These are phyloP conservation scores for Eugenia klotzschiana DNA, from an alignment of 441 rosid species.

Conservation along the genomic window DNA sequence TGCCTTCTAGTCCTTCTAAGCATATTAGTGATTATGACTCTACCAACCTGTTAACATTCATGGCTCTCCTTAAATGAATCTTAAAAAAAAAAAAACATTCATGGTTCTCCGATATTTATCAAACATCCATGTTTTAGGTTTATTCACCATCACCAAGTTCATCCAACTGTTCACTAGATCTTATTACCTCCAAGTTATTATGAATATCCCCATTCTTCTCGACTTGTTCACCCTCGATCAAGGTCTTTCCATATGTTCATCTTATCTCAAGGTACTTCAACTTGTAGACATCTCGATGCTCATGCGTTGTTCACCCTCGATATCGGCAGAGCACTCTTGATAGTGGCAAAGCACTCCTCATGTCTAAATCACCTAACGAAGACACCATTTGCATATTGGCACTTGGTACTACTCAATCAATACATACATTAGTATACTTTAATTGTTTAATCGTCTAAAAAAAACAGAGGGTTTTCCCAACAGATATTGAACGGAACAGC, in stretches of 20 bases:
- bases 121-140: not conserved
- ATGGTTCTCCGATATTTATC: no score
- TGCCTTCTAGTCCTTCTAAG: not conserved
- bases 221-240: not conserved
- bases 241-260: not conserved
- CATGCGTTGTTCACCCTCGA: not conserved
- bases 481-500: no score
- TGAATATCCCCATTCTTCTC: not conserved
- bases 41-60: not conserved
- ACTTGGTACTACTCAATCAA: no score
- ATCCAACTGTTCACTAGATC: not conserved
- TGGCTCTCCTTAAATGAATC: no score
- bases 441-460: no score
- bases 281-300: not conserved
- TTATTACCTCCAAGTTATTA: not conserved
- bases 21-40: not conserved
- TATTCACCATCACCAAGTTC: not conserved
- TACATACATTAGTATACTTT: no score
- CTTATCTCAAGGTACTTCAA: not conserved
- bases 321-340: no score
- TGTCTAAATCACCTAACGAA: no score
- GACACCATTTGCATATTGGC: no score
- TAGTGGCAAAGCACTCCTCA: no score
- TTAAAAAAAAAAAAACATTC: no score
- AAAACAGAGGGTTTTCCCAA: no score